Evolutionary conservation across 164 flowering plant genomes (phyloP), one percentile per base, ranked within the genome.

Genomic region (Aristolochia fimbriata): DNA sequence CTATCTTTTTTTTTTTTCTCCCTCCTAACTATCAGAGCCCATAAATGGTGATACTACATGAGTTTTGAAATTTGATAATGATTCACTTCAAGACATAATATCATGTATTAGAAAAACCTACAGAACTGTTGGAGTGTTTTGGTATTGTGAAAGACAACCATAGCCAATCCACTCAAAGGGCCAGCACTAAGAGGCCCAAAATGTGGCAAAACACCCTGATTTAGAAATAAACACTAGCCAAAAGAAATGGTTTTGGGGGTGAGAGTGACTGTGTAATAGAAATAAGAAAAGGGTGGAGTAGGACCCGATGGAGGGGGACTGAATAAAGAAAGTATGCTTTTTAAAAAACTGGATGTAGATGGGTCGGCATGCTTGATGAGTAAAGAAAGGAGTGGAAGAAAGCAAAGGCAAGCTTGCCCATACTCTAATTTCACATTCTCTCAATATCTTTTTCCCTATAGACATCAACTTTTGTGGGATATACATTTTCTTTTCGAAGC

Each of bases 401-500:
- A 59, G 73, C 57, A 71, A 72, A 73, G 71, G 58, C 47, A 68
- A 69, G 69, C 47, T 75, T 77, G 80, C 85, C 83, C 91, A 79
- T 79, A 51, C 83, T 72, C 77, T 76, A 70, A 65, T 78, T 71
- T 80, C 87, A 84, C 81, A 71, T 71, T 76, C 78, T 68, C 79
- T 82, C 73, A 73, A 72, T 66, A 67, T 66, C 66, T 80, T 83
- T 78, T 75, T 64, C 43, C 69, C 76, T 69, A 8, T 10, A 12
- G 80, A 79, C 74, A 67, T 63, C 72, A 74, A 70, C 65, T 59
- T 73, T 68, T 73, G 76, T 79, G 83, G 80, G 71, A 55, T 62
- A 50, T 68, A 60, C 13, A 20, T 46, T 49, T 69, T 67, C 68
- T 70, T 71, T 73, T 47, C 24, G 58, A 57, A 73, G 55, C 59